Percentiles rank a stretch among this genome's conserved stretches.
phyloP scores from a whole-genome alignment of 2,329 filamentous ascomycete genomes.

The Periconia digitata region DNA sequence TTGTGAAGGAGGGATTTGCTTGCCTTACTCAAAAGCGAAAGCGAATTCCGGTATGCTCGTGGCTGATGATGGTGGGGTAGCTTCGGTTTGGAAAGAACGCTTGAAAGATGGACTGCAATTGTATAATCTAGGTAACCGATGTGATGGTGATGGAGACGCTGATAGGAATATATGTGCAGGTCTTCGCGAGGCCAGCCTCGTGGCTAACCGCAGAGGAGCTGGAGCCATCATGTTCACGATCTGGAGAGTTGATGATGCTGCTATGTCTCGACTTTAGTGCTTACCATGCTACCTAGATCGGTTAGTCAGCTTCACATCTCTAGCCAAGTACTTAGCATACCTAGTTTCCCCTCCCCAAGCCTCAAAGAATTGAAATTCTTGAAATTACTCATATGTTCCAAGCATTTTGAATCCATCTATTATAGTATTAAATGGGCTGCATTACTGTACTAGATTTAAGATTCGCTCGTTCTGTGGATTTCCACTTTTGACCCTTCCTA shows the following conservation, averaged over 20 bases:
- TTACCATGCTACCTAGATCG: too few species aligned
- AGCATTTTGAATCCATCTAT: too few species aligned
- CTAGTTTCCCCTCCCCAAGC: too few species aligned
- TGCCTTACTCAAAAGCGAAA: conserved; percentile 59
- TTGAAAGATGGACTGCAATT: conserved; percentile 8
- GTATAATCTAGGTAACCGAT: not conserved
- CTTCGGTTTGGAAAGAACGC: conserved; percentile 29
- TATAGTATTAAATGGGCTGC: too few species aligned
- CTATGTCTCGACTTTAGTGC: too few species aligned
- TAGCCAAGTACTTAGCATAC: too few species aligned
- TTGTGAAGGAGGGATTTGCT: conserved; percentile 13
- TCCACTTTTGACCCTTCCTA: too few species aligned
- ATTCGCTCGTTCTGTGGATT: too few species aligned
- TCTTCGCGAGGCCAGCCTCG: not conserved
- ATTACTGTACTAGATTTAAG: too few species aligned
- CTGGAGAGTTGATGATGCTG: not conserved
- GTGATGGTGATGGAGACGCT: not conserved
- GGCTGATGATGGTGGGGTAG: conserved; percentile 12
- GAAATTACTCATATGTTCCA: too few species aligned
- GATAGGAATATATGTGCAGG: not conserved
- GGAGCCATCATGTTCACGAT: conserved; percentile 3
- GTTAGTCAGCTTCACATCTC: too few species aligned
- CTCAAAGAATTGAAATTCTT: too few species aligned
- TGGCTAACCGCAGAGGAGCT: not conserved
- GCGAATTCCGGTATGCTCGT: conserved; percentile 48